Evolutionary conservation across 495 filamentous ascomycete species (phyloP).

Genomic region (Lepidopterella palustris): DNA sequence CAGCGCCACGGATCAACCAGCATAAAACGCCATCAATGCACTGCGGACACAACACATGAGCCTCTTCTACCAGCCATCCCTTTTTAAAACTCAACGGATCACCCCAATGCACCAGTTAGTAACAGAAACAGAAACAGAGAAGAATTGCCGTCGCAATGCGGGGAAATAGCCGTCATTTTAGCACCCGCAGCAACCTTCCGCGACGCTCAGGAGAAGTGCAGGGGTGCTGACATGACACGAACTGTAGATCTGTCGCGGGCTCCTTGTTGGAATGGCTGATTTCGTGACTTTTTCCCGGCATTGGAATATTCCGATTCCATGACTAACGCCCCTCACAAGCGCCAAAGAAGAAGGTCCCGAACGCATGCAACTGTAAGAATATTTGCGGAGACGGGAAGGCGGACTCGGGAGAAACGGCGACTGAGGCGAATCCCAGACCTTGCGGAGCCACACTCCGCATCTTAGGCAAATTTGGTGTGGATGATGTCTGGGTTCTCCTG

Average conservation of each 20-base stretch:
- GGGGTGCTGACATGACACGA: constrained; percentile 5
- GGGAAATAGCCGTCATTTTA: constrained; percentile 23
- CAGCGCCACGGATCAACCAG: constrained; percentile 1
- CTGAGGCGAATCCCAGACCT: constrained; percentile 10
- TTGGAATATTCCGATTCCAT: constrained; percentile 23
- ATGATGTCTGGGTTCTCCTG: constrained; percentile 99
- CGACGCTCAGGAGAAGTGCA: constrained; percentile 9
- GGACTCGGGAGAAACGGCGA: constrained; percentile 12
- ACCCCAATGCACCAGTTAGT: not conserved
- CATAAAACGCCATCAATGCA: constrained; percentile 26
- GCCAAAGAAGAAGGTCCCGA: no score
- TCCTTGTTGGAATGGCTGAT: not conserved
- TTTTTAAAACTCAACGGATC: not conserved
- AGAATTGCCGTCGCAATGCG: constrained; percentile 16
- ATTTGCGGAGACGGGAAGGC: constrained; percentile 27
- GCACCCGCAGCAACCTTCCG: constrained; percentile 5
- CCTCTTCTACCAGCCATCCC: not conserved
- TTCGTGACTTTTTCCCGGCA: constrained; percentile 4
- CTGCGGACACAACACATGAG: not conserved
- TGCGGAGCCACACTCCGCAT: constrained; percentile 19
- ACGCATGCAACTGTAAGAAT: constrained; percentile 17
- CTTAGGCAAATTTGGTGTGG: constrained; percentile 89
- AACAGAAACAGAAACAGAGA: not conserved
- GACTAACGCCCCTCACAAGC: constrained; percentile 24
- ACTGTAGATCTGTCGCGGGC: constrained; percentile 5